These are phyloP conservation scores for Stephania cephalantha DNA, from an alignment of 164 flowering plant species.

Conservation along the genomic window DNA sequence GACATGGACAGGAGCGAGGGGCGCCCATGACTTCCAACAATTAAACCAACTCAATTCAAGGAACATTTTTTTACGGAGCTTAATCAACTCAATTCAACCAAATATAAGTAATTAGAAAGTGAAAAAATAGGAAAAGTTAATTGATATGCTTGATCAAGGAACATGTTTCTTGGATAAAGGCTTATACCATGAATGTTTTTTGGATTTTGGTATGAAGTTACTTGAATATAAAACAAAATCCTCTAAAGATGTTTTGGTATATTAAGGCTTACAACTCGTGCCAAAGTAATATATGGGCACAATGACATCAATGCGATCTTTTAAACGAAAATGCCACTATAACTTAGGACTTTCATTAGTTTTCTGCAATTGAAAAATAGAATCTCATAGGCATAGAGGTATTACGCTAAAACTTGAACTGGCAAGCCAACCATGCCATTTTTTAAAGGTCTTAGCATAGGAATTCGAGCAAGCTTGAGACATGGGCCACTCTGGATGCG, in stretches of 20 bases:
- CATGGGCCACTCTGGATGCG: constrained; percentile 59
- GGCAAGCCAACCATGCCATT: constrained; percentile 88
- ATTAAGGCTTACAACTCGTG: background rate
- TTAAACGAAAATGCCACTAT: background rate
- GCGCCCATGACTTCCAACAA: too few relatives aligned
- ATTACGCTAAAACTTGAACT: constrained; percentile 37
- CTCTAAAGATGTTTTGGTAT: background rate
- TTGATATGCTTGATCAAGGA: too few relatives aligned
- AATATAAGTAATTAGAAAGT: too few relatives aligned
- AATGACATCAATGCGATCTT: background rate
- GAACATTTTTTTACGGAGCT: too few relatives aligned
- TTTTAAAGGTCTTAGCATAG: constrained; percentile 75
- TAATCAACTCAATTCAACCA: too few relatives aligned
- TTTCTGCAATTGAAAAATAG: background rate
- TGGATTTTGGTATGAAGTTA: too few relatives aligned
- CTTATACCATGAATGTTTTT: too few relatives aligned
- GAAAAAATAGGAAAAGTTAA: too few relatives aligned
- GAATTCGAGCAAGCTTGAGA: constrained; percentile 74
- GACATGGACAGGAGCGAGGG: too few relatives aligned
- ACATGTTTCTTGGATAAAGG: too few relatives aligned
- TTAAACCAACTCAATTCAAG: too few relatives aligned
- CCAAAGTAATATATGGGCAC: background rate
- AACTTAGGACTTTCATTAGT: background rate
- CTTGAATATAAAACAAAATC: too few relatives aligned
- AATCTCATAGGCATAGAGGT: constrained; percentile 8